Conservation (phyloP, 148 eudicot genomes). For the Fagopyrum tataricum region DNA sequence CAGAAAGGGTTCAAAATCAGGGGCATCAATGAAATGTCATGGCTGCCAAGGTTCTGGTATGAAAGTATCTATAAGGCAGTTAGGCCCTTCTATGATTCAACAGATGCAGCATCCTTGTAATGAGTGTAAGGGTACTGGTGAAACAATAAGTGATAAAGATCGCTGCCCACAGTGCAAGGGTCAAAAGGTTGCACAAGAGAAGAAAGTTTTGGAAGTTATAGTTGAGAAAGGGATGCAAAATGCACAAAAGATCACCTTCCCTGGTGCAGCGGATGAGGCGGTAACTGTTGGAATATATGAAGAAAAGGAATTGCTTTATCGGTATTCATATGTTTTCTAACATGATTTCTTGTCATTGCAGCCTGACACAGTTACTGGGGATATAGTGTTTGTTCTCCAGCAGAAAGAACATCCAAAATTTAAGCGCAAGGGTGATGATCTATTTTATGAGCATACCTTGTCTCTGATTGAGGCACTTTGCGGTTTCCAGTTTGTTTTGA, state of each 20-base stretch:
- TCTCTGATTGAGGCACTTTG: conserved; percentile 42
- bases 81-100: conserved; percentile 53
- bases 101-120: conserved; percentile 60
- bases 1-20: conserved; percentile 53
- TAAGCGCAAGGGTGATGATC: conserved; percentile 50
- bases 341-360: conserved; percentile 16
- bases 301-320: background rate
- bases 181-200: conserved; percentile 41
- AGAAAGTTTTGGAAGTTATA: conserved; percentile 43
- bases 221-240: conserved; percentile 56
- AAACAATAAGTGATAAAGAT: conserved; percentile 43
- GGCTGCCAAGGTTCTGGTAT: conserved; percentile 55
- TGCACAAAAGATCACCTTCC: conserved; percentile 44
- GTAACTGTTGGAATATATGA: conserved; percentile 27
- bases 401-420: conserved; percentile 46
- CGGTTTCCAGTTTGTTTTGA: conserved; percentile 44
- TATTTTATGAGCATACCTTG: conserved; percentile 44
- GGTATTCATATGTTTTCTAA: background rate
- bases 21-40: conserved; percentile 45
- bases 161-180: conserved; percentile 54
- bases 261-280: conserved; percentile 52
- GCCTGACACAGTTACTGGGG: conserved; percentile 51
- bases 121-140: conserved; percentile 53
- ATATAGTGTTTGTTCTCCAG: conserved; percentile 42
- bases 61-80: conserved; percentile 43